Percentiles rank a stretch among this genome's conserved stretches.
phyloP scores from a whole-genome alignment of 805 yeast species.

The Sugiyamaella americana region DNA sequence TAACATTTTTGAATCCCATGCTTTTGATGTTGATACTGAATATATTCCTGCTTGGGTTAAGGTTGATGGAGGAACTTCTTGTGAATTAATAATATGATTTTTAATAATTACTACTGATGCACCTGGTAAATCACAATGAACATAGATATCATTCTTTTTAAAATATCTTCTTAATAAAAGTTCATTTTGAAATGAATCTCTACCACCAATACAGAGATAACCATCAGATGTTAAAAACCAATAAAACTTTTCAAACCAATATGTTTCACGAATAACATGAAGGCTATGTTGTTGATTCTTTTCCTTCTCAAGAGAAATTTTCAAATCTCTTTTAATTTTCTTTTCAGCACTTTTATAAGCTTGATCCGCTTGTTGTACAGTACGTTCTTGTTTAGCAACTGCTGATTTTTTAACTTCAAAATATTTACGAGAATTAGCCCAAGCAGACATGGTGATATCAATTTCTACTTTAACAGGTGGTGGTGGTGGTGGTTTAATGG shows the following conservation, averaged over 20 bases:
- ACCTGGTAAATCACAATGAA: slow-evolving; percentile 68
- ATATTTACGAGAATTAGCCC: slow-evolving; percentile 80
- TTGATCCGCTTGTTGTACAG: slow-evolving; percentile 65
- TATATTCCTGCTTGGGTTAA: slow-evolving; percentile 84
- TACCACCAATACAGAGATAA: slow-evolving; percentile 78
- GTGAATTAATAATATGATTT: slow-evolving; percentile 59
- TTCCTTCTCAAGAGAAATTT: slow-evolving; percentile 51
- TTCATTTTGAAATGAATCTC: slow-evolving; percentile 74
- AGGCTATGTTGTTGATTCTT: slow-evolving; percentile 40
- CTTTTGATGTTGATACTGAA: slow-evolving; percentile 63
- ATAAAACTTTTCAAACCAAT: slow-evolving; percentile 88
- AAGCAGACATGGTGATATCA: slow-evolving; percentile 67
- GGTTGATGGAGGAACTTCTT: slow-evolving; percentile 74
- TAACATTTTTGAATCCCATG: slow-evolving; percentile 83
- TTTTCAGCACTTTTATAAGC: slow-evolving; percentile 81
- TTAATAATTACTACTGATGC: slow-evolving; percentile 73
- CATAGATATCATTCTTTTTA: slow-evolving; percentile 63
- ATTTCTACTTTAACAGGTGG: slow-evolving; percentile 48
- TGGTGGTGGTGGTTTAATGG: slow-evolving; percentile 2
- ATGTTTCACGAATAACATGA: slow-evolving; percentile 61
- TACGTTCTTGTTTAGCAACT: slow-evolving; percentile 69
- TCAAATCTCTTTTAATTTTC: slow-evolving; percentile 67
- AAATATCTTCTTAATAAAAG: slow-evolving; percentile 74
- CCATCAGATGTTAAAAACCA: slow-evolving; percentile 96
- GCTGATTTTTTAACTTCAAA: slow-evolving; percentile 74